Conservation (phyloP, 305 asterid genomes). For the Solanum hybrid region DNA sequence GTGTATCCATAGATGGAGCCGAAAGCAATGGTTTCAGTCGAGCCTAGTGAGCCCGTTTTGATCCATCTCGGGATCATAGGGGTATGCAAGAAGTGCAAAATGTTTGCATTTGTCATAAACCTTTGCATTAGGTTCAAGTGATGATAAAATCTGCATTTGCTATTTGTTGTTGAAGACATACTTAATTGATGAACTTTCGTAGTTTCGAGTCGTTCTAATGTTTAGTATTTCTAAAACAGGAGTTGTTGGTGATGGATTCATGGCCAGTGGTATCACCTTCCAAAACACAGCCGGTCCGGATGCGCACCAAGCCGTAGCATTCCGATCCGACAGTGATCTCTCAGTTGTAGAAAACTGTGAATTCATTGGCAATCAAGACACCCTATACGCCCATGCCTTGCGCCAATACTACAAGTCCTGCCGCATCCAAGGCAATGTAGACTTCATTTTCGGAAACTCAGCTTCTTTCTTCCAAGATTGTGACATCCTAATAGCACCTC, state of each 20-base stretch:
- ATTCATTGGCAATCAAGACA: conserved; percentile 51
- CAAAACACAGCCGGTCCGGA: conserved; percentile 44
- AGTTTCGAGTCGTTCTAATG: not conserved
- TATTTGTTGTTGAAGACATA: not conserved
- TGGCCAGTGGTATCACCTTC: conserved; percentile 39
- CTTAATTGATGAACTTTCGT: not conserved
- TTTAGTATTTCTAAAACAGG: conserved; percentile 10
- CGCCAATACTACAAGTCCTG: conserved; percentile 47
- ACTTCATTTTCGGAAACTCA: conserved; percentile 52
- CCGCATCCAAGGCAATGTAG: conserved; percentile 45
- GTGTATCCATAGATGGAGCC: not conserved
- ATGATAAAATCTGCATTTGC: not conserved
- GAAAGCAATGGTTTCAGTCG: not conserved
- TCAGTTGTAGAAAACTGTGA: conserved; percentile 34
- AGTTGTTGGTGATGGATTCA: conserved; percentile 46
- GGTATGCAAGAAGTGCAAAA: not conserved
- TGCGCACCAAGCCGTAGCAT: conserved; percentile 56
- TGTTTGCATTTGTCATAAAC: not conserved
- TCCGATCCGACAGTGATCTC: conserved; percentile 37
- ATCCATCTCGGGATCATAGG: not conserved
- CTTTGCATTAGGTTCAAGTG: not conserved
- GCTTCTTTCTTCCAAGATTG: conserved; percentile 42
- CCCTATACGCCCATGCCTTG: conserved; percentile 38
- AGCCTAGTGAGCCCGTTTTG: not conserved
- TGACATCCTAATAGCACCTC: conserved; percentile 28